phyloP scores from a whole-genome alignment of 805 yeast genomes.

The Limtongozyma cylindracea region DNA sequence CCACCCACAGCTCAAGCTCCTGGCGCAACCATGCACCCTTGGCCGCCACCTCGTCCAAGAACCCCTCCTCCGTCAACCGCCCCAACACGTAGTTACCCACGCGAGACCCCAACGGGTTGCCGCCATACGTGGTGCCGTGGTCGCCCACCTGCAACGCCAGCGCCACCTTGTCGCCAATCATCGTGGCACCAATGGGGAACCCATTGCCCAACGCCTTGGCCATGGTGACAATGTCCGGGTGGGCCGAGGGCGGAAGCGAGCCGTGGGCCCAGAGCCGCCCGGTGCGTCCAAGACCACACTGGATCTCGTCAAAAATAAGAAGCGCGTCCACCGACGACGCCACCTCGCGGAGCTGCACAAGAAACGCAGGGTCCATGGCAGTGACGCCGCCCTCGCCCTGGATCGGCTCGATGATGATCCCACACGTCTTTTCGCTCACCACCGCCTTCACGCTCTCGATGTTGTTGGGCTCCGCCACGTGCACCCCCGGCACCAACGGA shows the following conservation, averaged over 20 bases:
- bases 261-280: slow-evolving; percentile 90
- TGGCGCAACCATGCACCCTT: slow-evolving; percentile 32
- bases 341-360: slow-evolving; percentile 34
- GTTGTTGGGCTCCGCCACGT: slow-evolving; percentile 36
- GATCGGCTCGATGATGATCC: slow-evolving; percentile 86
- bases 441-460: slow-evolving; percentile 28
- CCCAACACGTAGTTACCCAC: slow-evolving; percentile 58
- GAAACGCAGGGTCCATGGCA: slow-evolving; percentile 36
- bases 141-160: slow-evolving; percentile 62
- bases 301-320: slow-evolving; percentile 85
- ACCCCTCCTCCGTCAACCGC: slow-evolving; percentile 30
- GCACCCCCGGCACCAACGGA: slow-evolving; percentile 80
- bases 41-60: slow-evolving; percentile 30
- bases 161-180: slow-evolving; percentile 65
- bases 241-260: slow-evolving; percentile 48
- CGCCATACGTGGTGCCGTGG: slow-evolving; percentile 96
- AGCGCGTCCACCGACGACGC: slow-evolving; percentile 49
- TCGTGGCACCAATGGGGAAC: slow-evolving; percentile 84
- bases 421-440: slow-evolving; percentile 47
- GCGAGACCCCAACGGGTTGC: slow-evolving; percentile 79
- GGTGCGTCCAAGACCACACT: slow-evolving; percentile 86
- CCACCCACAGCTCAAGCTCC: slow-evolving; percentile 21
- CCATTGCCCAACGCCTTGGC: slow-evolving; percentile 97
- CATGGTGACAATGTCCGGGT: slow-evolving; percentile 83
- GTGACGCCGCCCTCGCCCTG: slow-evolving; percentile 97